Conservation (phyloP, 2,329 filamentous ascomycete genomes). For the Teratosphaeria destructans region DNA sequence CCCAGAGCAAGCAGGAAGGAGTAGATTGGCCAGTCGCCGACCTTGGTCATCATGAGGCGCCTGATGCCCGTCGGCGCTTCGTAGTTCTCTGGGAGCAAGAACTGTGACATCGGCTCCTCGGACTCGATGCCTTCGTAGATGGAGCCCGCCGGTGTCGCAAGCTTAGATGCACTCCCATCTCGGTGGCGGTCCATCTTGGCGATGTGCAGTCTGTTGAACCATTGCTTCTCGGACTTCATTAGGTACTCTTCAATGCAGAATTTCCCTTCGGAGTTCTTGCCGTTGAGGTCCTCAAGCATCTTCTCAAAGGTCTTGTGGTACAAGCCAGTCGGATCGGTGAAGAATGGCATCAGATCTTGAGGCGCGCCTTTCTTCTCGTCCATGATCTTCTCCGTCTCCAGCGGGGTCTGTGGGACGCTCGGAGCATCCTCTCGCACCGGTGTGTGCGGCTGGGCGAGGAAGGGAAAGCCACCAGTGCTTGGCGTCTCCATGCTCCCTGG, state of each 20-base stretch:
- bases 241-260: conserved; percentile 58
- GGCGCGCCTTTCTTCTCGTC: conserved; percentile 53
- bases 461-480: conserved; percentile 13
- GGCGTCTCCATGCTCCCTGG: conserved; percentile 13
- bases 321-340: conserved; percentile 53
- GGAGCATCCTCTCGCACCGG: conserved; percentile 14
- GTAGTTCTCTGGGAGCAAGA: conserved; percentile 47
- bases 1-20: conserved; percentile 51
- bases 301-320: conserved; percentile 51
- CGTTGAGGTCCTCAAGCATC: conserved; percentile 45
- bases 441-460: conserved; percentile 19
- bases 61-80: conserved; percentile 45
- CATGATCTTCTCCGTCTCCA: conserved; percentile 48
- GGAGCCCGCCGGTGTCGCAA: conserved; percentile 28
- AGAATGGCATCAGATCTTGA: conserved; percentile 57
- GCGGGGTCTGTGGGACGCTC: conserved; percentile 17
- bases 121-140: conserved; percentile 32
- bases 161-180: conserved; percentile 18
- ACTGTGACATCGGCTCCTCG: conserved; percentile 39
- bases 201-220: conserved; percentile 50
- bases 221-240: conserved; percentile 55
- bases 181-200: conserved; percentile 46
- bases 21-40: conserved; percentile 57
- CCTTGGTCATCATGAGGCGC: conserved; percentile 45
- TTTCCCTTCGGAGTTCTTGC: conserved; percentile 46